Evolutionary conservation across 805 yeast genomes (phyloP), one percentile per base, ranked within the genome.

Genomic region (Wickerhamiella vanderwaltii): DNA sequence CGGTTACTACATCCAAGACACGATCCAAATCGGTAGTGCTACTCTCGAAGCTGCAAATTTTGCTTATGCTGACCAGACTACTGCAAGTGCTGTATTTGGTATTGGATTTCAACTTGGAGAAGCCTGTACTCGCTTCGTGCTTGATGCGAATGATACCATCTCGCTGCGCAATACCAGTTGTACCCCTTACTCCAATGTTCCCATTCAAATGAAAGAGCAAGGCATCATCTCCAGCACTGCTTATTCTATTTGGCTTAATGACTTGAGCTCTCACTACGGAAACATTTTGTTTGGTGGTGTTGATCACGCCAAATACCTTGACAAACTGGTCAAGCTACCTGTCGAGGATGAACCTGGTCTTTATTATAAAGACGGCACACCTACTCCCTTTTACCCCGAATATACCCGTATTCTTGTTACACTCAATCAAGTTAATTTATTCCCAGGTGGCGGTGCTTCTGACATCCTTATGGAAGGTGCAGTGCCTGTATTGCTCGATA

Each of bases 61-160:
- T 56, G 95, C 91, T 1, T 74, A 84, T 18, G 87, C 80, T 3
- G 74, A 75, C 55, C 57, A 60, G 30, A 71, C 85, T 2, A 71
- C 73, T 45, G 74, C 86, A 3, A 58, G 72, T 7, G 60, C 69
- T 41, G 53, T 52, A 26, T 44, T 58, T 45, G 64, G 64, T n/a
- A 54, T 60, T 22, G 63, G 63, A 6, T 52, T 55, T 33, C 45
- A 51, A 5, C 46, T 52, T 9, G 52, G 51, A 28, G 63, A 59
- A 49, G 34, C 40, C 22, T 37, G 40, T 15, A 34, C 29, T 17
- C 9, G n/a, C 33, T 37, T 18, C 22, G 22, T 50, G 54, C 12
- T 43, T 46, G 9, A 39, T 40, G 20, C n/a, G 3, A 29, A 37
- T 17, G 29, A 37, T 33, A n/a, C 33, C 35, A 35, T 39, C 28